Percentiles rank a stretch among this genome's conserved stretches.
Evolutionary conservation across 2,329 filamentous ascomycete species (phyloP).

Genomic region (Penicillium freii): DNA sequence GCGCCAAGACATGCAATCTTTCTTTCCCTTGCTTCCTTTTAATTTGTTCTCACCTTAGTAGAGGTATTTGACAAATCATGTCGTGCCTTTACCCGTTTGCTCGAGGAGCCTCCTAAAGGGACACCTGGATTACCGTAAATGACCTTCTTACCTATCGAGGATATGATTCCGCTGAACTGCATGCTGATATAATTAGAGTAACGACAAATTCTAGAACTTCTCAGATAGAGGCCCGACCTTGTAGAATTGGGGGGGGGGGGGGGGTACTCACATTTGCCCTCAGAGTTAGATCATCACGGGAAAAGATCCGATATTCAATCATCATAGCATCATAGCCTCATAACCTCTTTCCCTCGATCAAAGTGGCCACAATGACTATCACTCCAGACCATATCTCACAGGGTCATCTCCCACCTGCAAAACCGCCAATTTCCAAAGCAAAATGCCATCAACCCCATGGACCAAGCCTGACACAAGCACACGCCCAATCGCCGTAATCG

Average conservation of each 20-base stretch:
- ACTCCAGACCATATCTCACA: not conserved
- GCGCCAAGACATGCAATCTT: not conserved
- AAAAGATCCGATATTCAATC: conserved; percentile 8
- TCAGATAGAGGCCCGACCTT: not conserved
- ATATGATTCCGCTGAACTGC: not conserved
- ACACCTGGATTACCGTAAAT: not conserved
- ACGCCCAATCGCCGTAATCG: conserved; percentile 24
- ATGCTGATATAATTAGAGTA: not conserved
- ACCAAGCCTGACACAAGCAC: conserved; percentile 18
- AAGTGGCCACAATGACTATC: not conserved
- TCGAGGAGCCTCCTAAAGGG: not conserved
- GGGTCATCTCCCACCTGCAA: not conserved
- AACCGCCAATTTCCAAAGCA: not conserved
- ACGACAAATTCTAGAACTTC: too few species aligned
- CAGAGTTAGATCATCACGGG: conserved; percentile 15
- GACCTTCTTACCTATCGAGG: not conserved
- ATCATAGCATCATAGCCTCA: conserved; percentile 10
- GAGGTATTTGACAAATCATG: not conserved
- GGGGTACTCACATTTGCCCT: conserved; percentile 7
- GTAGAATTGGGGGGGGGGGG: too few species aligned
- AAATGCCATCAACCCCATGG: conserved; percentile 20
- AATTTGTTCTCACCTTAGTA: not conserved
- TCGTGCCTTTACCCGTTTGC: not conserved
- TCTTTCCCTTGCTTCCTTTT: not conserved
- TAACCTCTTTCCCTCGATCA: not conserved